Evolutionary conservation across 177 flowering plant genomes (phyloP), one percentile per base, ranked within the genome.

Genomic region (Tripterygium wilfordii): DNA sequence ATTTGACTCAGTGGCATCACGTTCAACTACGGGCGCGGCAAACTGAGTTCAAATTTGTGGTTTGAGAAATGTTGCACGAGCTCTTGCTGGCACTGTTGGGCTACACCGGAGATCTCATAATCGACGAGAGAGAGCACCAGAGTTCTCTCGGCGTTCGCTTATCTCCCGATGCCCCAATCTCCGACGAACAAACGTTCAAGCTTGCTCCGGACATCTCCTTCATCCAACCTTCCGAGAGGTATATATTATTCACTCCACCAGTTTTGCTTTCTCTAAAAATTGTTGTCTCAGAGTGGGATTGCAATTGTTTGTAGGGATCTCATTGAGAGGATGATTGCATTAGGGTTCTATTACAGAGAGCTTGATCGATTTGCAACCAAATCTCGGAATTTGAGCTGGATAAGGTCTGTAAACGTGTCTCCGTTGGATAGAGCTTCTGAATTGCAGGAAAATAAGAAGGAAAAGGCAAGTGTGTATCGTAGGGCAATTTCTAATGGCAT

Each of bases 401-500:
- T 88, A 38, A 62, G 77, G 54, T 72, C 86, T n/a, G 51, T 52
- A 2, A 60, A 63, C 41, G 72, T 36, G 20, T 44, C 63, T 58
- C 74, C 87, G 2, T 48, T 67, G 42, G 64, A 65, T 10, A 60
- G 51, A 33, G 49, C 56, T 13, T 35, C 64, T 22, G 80, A 68
- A 37, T 30, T 63, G 36, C 50, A 63, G 45, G 65, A 74, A 51
- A 58, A 56, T 42, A 78, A 76, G 54, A 36, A 26, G 2, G 64
- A 49, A 48, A 72, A 64, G 55, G 64, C 71, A 16, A 87, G 99
- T 53, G 76, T 85, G 49, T 94, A 94, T 44, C 67, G 92, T 10
- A 79, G 96, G 57, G 99, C 96, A 22, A 66, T 92, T 32, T 95
- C 96, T 18, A 92, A 89, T 79, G 99, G 97, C 19, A 70, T 92